These are phyloP conservation scores for Globisporangium spinosum DNA, from an alignment of 352 stramenopile genomes.

Conservation along the genomic window DNA sequence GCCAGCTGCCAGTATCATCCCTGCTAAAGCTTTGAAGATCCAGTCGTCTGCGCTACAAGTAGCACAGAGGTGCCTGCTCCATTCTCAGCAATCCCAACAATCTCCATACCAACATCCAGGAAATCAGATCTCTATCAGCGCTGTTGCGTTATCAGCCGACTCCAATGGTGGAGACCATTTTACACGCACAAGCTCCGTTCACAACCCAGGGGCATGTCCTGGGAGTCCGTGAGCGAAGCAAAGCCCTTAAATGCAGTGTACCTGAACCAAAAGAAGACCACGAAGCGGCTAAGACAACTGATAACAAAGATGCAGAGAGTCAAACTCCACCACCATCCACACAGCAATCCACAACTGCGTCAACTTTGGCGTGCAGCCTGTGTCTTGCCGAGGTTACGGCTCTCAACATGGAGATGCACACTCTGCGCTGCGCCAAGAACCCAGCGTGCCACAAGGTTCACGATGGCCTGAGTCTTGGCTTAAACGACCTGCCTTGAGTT, in stretches of 20 bases:
- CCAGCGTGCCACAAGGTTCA: slow-evolving; percentile 44
- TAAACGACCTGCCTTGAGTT: no score
- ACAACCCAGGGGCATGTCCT: slow-evolving; percentile 25
- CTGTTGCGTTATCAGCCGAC: neutral
- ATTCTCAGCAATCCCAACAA: neutral
- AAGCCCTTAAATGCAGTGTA: neutral
- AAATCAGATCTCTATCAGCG: neutral
- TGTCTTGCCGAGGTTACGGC: slow-evolving; percentile 34
- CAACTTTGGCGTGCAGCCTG: slow-evolving; percentile 18
- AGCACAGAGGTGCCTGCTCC: neutral
- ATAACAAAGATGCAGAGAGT: neutral
- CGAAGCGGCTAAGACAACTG: neutral
- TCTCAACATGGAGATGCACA: slow-evolving; percentile 36
- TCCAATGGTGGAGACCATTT: slow-evolving; percentile 22
- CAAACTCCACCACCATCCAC: neutral
- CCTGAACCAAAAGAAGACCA: neutral
- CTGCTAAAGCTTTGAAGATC: neutral
- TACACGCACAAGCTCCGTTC: slow-evolving; percentile 24
- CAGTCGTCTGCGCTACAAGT: neutral
- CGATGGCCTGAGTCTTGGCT: neutral
- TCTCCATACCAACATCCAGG: neutral
- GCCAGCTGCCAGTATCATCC: neutral
- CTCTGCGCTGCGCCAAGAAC: slow-evolving; percentile 41
- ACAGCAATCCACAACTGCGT: neutral
- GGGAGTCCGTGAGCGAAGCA: neutral